Base-by-base conservation (phyloP, 2,329 filamentous ascomycete genomes). In the Lizonia empirigonia region DNA sequence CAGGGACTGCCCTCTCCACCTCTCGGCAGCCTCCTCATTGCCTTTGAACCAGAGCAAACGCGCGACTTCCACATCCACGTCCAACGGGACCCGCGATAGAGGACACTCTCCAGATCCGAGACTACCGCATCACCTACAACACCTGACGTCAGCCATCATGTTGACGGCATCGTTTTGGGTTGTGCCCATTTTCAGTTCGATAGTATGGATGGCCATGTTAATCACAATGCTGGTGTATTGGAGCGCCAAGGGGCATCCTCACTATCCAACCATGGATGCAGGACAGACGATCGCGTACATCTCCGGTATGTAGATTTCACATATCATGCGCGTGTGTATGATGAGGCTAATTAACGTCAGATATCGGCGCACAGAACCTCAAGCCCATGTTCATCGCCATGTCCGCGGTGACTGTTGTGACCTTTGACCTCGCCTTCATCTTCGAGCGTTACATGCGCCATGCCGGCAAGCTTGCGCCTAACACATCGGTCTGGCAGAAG, bases 391-490 rank as follows among this genome's bases (percentile, higher is more conserved):
- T 94, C 78, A 86, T 94, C 64, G 79, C 85, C 26, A 87, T 89
- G 62, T 86, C 82, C 64, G 77, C 80, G 45, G 76, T 90, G 27
- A 91, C 89, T 5, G 88, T 90, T 18, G 78, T 95, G 39, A 86
- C 89, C 55, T 87, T 99, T 66, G 89, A 96, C 75, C 74, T 90
- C 7, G 85, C 88, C 20, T 94, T 99, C 69, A 73, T 89, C 44
- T 78, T 88, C 12, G 93, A 97, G 76, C 85, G 92, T 55, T 94
- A 87, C 84, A 81, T 97, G 42, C 86, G 93, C 36, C 92, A 97
- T 74, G 80, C 78, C 18, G 90, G 91, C 7, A 86, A 90, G 12
- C 81, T 97, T 22, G 84, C 87, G 2, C 87, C 84, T 56, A 96
- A 97, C 74, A 84, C 81, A 9, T 85, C 82, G 7, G 60, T 65